Base-by-base conservation (phyloP, 148 eudicot species). In the Diospyros kaki region DNA sequence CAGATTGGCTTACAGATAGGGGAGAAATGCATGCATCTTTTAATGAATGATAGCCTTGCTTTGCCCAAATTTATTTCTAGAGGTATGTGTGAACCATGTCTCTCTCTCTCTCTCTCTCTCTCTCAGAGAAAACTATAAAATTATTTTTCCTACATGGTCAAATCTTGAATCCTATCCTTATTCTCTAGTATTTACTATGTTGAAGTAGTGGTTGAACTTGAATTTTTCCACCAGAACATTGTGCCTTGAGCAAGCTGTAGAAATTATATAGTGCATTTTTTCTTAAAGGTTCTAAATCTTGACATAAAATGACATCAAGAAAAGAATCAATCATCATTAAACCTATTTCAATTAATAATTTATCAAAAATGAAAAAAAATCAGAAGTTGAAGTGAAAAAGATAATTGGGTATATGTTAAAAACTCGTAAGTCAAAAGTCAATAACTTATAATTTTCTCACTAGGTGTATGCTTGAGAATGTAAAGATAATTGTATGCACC, bases 21-120 rank as follows among this genome's bases (percentile, higher is more conserved):
- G 61, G 85, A 80, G 73, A 87, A 83, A 70, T 73, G 84, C 69
- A 81, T 83, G 74, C 88, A 81, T 44, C 78, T 89, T 40, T 73
- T 89, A 58, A 86, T 87, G 94, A 84, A 87, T 63, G 86, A 90
- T 66, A 83, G 81, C 75, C 76, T 86, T 9, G 87, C 84, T 82
- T 72, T 88, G 71, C 89, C 86, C 75, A 88, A 87, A 73, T 76
- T 92, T 74, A 73, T 79, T 81, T 71, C 85, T 18, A 83, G 80
- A 86, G 95, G 95, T 87, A 82, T 17, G 59, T 42, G 58, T 50
- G 13, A 68, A 28, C 46, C 64, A 69, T 66, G 42, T 28, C 28
- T 28, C 28, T 28, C 28, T 28, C 28, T 28, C 28, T 28, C 28
- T 28, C 18, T 74, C 10, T 14, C 2, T 44, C 52, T 78, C 15